Base-by-base conservation (phyloP, 345 rosid genomes). In the Lenwebbia sp. region DNA sequence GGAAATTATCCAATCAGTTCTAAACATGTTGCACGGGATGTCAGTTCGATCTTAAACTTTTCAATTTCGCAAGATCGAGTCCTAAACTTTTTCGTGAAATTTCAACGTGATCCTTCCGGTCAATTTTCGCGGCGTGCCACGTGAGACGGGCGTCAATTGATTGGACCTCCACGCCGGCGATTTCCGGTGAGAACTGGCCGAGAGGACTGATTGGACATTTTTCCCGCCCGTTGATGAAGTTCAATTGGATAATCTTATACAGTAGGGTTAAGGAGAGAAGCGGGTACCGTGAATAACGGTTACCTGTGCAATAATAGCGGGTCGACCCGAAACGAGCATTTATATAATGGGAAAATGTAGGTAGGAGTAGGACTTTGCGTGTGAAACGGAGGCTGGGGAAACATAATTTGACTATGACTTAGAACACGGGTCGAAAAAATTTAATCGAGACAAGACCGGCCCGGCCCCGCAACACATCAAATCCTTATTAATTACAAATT, bases 91-190 rank as follows among this genome's bases (percentile, higher is more conserved):
- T 21, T 21, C 10, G 0, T 1, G 4, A 22, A 55, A 55, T 54
- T 9, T 1, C 12, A 22, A 23, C 26, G 0, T 8, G 23, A 9
- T 3, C n/a, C 0, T 55, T 55, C 2, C 12, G n/a, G 0, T 1
- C 2, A 23, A 56, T 23, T 56, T 50, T 50, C 52, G 14, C 4
- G 1, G 52, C 2, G 50, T 3, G 50, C 50, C 50, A 49, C 11
- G 12, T 49, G 11, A 49, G 50, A 49, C 3, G 50, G 50, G 8
- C 47, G 1, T 44, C 9, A 7, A 49, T 10, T 3, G 14, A 12
- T 50, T 50, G 52, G 14, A 50, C 51, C 12, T 49, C 13, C 51
- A 2, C 51, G 10, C 10, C 1, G 4, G 13, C 47, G 51, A 2
- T 3, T 11, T 49, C 13, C 2, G 13, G 51, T 49, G 52, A 12